Conservation (phyloP, 1,284 basidiomycete species). For the Heterobasidion parviporum region DNA sequence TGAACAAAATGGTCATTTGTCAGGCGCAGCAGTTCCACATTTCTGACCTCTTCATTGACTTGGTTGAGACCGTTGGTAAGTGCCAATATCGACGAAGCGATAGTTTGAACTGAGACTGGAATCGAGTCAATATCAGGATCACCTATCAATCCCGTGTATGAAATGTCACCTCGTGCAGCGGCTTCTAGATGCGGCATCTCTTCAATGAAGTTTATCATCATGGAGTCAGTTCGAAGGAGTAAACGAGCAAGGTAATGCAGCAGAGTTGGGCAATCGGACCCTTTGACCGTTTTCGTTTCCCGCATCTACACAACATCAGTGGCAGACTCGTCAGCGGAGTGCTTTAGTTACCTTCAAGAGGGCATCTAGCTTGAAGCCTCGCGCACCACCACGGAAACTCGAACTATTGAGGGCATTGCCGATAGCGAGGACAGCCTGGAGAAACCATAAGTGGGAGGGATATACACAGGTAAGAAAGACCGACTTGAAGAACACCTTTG, state of each 20-base stretch:
- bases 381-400: conserved; percentile 77
- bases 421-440: conserved; percentile 60
- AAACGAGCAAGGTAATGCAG: conserved; percentile 80
- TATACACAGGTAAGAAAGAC: conserved; percentile 6
- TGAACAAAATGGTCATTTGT: conserved; percentile 53
- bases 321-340: neutral
- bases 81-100: conserved; percentile 50
- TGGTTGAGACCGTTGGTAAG: conserved; percentile 52
- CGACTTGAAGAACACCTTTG: conserved; percentile 62
- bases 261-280: conserved; percentile 71
- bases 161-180: conserved; percentile 61
- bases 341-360: conserved; percentile 58
- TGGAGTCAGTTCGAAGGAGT: conserved; percentile 62
- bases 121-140: neutral
- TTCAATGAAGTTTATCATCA: conserved; percentile 67
- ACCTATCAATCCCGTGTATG: neutral
- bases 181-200: conserved; percentile 79
- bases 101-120: conserved; percentile 62
- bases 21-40: conserved; percentile 25
- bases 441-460: conserved; percentile 1
- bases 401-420: conserved; percentile 81
- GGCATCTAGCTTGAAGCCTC: conserved; percentile 78
- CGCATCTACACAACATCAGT: conserved; percentile 45
- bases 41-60: conserved; percentile 47
- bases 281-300: conserved; percentile 75